A percentile compares a stretch with the other conserved stretches of the same genome.
Evolutionary conservation across 1,139 yeast genomes (phyloP).

Genomic region (Candida sp.): DNA sequence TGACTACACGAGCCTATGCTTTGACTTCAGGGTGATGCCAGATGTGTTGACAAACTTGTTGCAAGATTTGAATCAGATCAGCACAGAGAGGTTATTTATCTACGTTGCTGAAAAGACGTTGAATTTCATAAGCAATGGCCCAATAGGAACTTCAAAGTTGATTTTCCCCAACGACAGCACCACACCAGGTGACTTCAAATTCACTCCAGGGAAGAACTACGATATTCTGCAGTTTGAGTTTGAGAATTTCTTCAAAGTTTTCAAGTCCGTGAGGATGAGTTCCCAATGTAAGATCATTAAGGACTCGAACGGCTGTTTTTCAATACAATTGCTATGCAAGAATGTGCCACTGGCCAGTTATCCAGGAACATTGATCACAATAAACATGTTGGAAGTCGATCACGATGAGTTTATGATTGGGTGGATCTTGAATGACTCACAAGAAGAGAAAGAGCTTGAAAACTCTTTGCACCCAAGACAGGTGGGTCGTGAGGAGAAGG

Average conservation of each 20-base stretch:
- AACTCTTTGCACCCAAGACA: neutral
- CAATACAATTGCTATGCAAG: constrained; percentile 48
- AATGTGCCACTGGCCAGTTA: constrained; percentile 36
- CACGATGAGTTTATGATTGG: constrained; percentile 18
- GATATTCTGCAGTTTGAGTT: constrained; percentile 54
- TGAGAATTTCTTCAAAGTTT: constrained; percentile 52
- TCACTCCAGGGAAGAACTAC: constrained; percentile 21
- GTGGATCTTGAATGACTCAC: constrained; percentile 15
- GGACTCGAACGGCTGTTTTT: constrained; percentile 58
- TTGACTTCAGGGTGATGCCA: constrained; percentile 73
- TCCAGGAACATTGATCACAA: constrained; percentile 66
- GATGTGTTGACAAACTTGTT: constrained; percentile 66
- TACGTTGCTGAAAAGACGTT: constrained; percentile 31
- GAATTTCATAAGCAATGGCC: constrained; percentile 66
- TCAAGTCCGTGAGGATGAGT: constrained; percentile 59
- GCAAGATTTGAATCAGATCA: constrained; percentile 69
- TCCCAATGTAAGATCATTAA: constrained; percentile 62
- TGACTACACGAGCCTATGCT: constrained; percentile 52
- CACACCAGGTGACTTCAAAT: constrained; percentile 53
- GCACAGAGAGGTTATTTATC: constrained; percentile 62
- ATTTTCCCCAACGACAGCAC: constrained; percentile 68
- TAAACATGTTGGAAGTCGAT: constrained; percentile 55
- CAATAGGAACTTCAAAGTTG: constrained; percentile 71
- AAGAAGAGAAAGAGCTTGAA: constrained; percentile 7
- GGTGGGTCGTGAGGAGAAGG: neutral